Base-by-base conservation (phyloP, 768 basidiomycete genomes). In the Boletus edulis region DNA sequence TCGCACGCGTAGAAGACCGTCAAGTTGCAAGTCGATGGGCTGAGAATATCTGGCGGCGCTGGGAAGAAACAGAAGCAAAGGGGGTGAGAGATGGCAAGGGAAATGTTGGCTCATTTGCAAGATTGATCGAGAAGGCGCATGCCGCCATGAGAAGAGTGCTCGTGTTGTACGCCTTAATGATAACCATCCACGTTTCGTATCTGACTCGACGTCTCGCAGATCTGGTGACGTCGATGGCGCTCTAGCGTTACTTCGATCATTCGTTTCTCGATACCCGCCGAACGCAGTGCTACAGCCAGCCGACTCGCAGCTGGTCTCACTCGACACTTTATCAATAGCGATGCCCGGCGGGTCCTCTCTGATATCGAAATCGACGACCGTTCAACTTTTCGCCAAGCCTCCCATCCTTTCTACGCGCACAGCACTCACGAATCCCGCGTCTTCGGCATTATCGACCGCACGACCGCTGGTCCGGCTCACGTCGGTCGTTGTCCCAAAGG, bases 401-500 rank as follows among this genome's bases (percentile, higher is more conserved):
- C 66, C 70, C 9, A 70, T 85, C 48, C 81, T 83, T 27, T 84
- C 84, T 7, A 84, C 83, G 3, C 81, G 83, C 27, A 85, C 82
- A 0, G 61, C 74, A 3, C 81, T 92, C 24, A 46, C 42, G 42
- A 70, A 72, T 43, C 34, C 68, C 0, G 22, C n/a, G 0, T 29
- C 62, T 4, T 51, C 24, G 64, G 68, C 15, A 83, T 17, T 60
- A 0, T 52, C 49, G 6, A 41, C 54, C 2, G 63, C 74, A 2
- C 78, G 84, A 14, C 89, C 91, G 4, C 69, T 94, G 31, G 87
- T 96, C 20, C 84, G 90, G 20, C 75, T 91, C 60, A 82, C 81
- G 3, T 79, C 84, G 6, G 68, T 72, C 0, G 70, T 76, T 3
- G 81, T 83, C 17, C 76, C 87, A 4, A 80, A 82, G 1, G 94